A percentile compares a stretch with the other conserved stretches of the same genome.
Conservation (phyloP, 805 yeast genomes). For the Groenewaldozyma salmanticensis region DNA sequence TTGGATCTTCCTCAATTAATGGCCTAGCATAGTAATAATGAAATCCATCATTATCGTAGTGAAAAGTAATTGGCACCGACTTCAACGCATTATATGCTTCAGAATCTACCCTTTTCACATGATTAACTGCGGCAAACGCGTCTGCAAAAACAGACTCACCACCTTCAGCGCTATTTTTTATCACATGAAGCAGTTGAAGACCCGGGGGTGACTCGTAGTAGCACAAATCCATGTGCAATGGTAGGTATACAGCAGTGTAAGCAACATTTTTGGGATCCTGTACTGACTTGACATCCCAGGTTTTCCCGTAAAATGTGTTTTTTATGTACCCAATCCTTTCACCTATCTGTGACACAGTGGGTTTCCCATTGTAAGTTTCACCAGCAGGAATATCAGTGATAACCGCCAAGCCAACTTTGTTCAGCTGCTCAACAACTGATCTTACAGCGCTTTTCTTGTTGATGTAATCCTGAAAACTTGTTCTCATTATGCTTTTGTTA, state of each 20-base stretch:
- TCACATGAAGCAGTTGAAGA: constrained; percentile 54
- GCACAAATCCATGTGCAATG: constrained; percentile 67
- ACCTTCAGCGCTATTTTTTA: constrained; percentile 38
- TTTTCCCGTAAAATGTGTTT: constrained; percentile 60
- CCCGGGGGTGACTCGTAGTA: constrained; percentile 81
- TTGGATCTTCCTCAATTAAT: constrained; percentile 46
- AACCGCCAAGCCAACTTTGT: constrained; percentile 47
- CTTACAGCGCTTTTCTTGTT: constrained; percentile 28
- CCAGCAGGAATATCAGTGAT: constrained; percentile 44
- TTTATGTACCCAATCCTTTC: constrained; percentile 56
- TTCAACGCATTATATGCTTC: constrained; percentile 54
- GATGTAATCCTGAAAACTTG: constrained; percentile 35
- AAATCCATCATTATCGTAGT: constrained; percentile 52
- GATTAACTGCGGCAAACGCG: constrained; percentile 53
- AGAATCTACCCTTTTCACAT: constrained; percentile 47
- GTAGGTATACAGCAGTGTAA: constrained; percentile 52
- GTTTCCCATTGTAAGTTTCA: constrained; percentile 22
- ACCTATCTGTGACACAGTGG: constrained; percentile 36
- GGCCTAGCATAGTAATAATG: constrained; percentile 56
- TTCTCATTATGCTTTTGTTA: constrained; percentile 19
- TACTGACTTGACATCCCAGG: constrained; percentile 52
- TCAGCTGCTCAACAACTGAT: constrained; percentile 36
- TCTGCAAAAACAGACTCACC: constrained; percentile 67
- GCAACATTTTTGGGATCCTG: constrained; percentile 60
- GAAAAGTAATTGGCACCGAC: constrained; percentile 57